Evolutionary conservation across 1,284 basidiomycete species (phyloP), one percentile per base, ranked within the genome.

Genomic region (Tilletiaria anomala): DNA sequence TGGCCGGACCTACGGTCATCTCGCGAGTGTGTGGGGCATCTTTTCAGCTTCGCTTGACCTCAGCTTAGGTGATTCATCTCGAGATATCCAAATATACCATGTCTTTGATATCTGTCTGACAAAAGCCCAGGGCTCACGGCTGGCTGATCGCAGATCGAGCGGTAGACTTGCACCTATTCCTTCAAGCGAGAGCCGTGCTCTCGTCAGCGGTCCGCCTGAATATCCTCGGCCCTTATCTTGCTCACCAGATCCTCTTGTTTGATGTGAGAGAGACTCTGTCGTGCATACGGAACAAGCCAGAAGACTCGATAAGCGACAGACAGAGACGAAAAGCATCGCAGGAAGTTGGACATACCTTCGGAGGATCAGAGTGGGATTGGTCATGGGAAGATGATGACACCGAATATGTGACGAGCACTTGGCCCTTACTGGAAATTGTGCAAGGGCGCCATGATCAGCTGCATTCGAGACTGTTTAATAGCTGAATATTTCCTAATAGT

Each of bases 361-460:
- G 54, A 31, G 53, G 49, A n/a, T 61, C 48, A 48, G 58, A 53
- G 10, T 62, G 59, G 59, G 60, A 60, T 39, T 64, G 61, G 61
- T 39, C 40, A 0, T 59, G 62, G 62, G 69, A 70, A 48, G 32
- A 8, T 60, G 68, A 65, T 50, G 67, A 35, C 47, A 37, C n/a
- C 12, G 20, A n/a, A 21, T 18, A 40, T 53, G 51, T 48, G 37
- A 80, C 82, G 18, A 87, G 79, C 51, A 93, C 83, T 4, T 97
- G 89, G 86, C 91, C 91, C 0, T 68, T 97, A 12, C 89, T 88
- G n/a, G 91, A 97, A 69, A 82, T 96, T 33, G 71, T 96, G 15
- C 79, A 82, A 32, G 77, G 78, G 21, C 73, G 91, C 48, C 91
- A 97, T 68, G 91, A 96, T 70, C 71, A 88, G 57, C 82, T 93